phyloP scores from a whole-genome alignment of 2,329 filamentous ascomycete species.

The Penicillium psychrosexuale region DNA sequence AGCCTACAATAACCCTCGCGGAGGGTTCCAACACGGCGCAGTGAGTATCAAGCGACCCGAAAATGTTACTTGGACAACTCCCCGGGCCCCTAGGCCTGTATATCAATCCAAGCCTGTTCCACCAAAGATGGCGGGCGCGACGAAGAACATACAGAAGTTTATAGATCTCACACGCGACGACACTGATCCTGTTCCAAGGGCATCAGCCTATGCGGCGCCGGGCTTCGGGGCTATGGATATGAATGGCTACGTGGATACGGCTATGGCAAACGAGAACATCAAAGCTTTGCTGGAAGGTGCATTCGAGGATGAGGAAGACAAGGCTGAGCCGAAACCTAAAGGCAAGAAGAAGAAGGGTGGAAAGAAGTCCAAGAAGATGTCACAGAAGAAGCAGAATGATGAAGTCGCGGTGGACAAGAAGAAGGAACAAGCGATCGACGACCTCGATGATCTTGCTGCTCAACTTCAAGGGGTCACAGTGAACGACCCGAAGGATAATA shows the following conservation, averaged over 20 bases:
- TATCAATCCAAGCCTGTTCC: slow-evolving; percentile 52
- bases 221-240: slow-evolving; percentile 55
- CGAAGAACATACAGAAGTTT: slow-evolving; percentile 46
- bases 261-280: slow-evolving; percentile 52
- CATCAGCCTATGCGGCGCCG: slow-evolving; percentile 42
- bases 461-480: slow-evolving; percentile 45
- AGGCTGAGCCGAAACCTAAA: slow-evolving; percentile 33
- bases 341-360: slow-evolving; percentile 36
- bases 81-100: slow-evolving; percentile 51
- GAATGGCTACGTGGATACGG: slow-evolving; percentile 49
- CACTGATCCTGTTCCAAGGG: slow-evolving; percentile 49
- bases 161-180: slow-evolving; percentile 52
- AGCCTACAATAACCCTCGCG: slow-evolving; percentile 34
- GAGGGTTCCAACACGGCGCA: slow-evolving; percentile 24
- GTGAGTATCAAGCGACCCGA: slow-evolving; percentile 50
- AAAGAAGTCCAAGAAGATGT: slow-evolving; percentile 15
- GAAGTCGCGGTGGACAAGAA: slow-evolving; percentile 5
- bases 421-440: slow-evolving; percentile 26
- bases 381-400: slow-evolving; percentile 1
- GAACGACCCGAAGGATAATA: slow-evolving; percentile 23
- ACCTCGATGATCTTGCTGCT: slow-evolving; percentile 44
- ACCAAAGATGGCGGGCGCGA: slow-evolving; percentile 39
- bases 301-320: slow-evolving; percentile 48
- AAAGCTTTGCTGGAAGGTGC: slow-evolving; percentile 51
- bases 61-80: slow-evolving; percentile 49